These are phyloP conservation scores for Leishmania lainsoni DNA, from an alignment of 208 protist genomes.

Conservation along the genomic window DNA sequence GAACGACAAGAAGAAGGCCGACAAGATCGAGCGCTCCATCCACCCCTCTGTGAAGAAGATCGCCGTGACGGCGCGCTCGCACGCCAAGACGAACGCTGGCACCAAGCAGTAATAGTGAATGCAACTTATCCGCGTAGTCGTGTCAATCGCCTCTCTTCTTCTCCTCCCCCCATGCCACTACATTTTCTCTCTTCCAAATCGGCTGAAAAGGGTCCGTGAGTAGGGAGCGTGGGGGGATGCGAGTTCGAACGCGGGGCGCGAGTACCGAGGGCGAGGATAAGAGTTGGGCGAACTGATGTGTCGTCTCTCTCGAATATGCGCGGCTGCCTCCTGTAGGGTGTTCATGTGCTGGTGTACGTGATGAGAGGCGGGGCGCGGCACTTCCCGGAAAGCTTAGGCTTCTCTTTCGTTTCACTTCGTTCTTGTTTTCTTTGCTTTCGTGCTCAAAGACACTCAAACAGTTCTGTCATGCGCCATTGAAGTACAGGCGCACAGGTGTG, in stretches of 20 bases:
- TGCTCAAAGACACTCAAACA: neutral
- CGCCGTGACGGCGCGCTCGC: slow-evolving; percentile 77
- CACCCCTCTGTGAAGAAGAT: slow-evolving; percentile 91
- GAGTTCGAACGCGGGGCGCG: neutral
- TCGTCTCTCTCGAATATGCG: neutral
- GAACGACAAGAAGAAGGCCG: slow-evolving; percentile 91
- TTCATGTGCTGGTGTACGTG: neutral
- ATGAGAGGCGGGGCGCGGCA: neutral
- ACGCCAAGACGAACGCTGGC: slow-evolving; percentile 85
- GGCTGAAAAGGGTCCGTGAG: neutral
- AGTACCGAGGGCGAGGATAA: neutral
- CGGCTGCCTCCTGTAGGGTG: neutral
- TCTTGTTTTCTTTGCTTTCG: neutral
- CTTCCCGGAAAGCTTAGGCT: neutral
- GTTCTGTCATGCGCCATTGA: neutral
- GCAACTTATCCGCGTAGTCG: neutral
- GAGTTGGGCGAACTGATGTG: neutral
- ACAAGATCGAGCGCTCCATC: slow-evolving; percentile 92
- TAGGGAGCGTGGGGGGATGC: neutral
- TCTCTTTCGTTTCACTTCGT: neutral
- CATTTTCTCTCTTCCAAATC: neutral
- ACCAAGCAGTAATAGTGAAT: slow-evolving; percentile 49
- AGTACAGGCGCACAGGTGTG: neutral
- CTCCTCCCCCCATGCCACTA: neutral
- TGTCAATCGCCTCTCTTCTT: neutral